A percentile compares a stretch with the other conserved stretches of the same genome.
These are phyloP conservation scores for Quercus glauca DNA, from an alignment of 306 rosid species.

Conservation along the genomic window DNA sequence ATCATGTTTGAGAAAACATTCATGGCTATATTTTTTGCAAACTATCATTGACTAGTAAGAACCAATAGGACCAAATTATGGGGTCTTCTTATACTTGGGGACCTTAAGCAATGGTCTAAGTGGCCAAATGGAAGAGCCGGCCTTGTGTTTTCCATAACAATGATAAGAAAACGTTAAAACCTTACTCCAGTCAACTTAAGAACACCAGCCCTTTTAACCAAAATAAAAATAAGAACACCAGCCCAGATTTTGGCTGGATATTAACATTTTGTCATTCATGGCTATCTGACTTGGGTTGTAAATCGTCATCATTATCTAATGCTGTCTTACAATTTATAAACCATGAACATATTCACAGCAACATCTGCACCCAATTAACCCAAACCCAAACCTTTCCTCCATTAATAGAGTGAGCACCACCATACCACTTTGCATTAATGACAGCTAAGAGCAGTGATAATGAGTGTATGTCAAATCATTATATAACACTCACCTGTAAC, in stretches of 20 bases:
- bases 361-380: background rate
- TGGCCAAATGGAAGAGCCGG: too few relatives aligned
- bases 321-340: background rate
- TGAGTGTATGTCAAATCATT: background rate
- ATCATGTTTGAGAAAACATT: too few relatives aligned
- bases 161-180: background rate
- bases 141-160: too few relatives aligned
- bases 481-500: slow-evolving; percentile 65
- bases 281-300: background rate
- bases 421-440: background rate
- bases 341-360: background rate
- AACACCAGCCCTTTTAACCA: background rate
- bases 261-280: background rate
- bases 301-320: background rate
- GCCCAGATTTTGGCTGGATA: background rate
- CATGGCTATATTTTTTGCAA: too few relatives aligned
- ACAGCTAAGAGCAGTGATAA: background rate
- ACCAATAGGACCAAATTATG: too few relatives aligned
- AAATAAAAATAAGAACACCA: too few relatives aligned
- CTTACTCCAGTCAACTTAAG: background rate
- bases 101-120: too few relatives aligned
- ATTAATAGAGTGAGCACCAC: background rate
- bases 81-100: too few relatives aligned
- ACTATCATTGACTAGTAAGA: too few relatives aligned
- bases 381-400: background rate